These are phyloP conservation scores for Rhytidiadelphus loreus DNA, from an alignment of 225 moss, liverwort and hornwort genomes.

Conservation along the genomic window DNA sequence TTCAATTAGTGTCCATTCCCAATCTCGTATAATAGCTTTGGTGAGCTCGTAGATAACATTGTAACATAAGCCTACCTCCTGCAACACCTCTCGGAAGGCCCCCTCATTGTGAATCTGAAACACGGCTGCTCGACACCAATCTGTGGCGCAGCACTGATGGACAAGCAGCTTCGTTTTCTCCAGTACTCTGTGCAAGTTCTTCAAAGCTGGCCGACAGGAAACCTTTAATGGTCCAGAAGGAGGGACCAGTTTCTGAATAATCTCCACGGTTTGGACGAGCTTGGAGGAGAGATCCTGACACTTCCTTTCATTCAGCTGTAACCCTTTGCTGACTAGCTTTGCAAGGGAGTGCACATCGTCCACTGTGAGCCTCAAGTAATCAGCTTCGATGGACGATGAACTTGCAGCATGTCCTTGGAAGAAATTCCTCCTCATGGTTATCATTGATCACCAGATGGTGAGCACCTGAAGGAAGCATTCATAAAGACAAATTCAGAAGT, in stretches of 20 bases:
- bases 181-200: not conserved
- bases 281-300: not conserved
- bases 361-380: not conserved
- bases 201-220: not conserved
- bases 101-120: not conserved
- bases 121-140: not conserved
- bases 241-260: not conserved
- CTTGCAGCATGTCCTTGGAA: not conserved
- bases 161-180: not conserved
- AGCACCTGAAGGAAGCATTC: not conserved
- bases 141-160: not conserved
- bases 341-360: not conserved
- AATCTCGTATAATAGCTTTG: not conserved
- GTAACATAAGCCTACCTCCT: not conserved
- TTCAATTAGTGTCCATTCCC: not conserved
- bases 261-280: not conserved
- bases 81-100: not conserved
- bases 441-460: not conserved
- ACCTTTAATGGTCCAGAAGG: not conserved
- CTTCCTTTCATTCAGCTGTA: not conserved
- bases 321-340: not conserved
- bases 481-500: not conserved
- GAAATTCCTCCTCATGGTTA: not conserved
- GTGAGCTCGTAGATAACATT: not conserved
- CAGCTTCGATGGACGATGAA: not conserved